Conservation (phyloP, 768 basidiomycete genomes). For the Collybiopsis luxurians region DNA sequence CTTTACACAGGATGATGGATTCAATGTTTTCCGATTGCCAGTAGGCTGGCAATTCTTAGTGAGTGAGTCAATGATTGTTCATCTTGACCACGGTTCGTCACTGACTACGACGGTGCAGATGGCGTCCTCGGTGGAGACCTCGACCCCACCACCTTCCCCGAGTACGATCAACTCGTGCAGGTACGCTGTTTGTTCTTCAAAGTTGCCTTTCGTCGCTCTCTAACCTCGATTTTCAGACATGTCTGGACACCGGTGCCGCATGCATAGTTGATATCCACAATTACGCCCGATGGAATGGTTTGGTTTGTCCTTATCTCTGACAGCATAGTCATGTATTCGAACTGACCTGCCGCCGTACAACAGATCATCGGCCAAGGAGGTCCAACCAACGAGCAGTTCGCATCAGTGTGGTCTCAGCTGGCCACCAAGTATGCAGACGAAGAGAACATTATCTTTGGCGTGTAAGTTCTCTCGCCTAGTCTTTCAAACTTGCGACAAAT, state of each 20-base stretch:
- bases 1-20: constrained; percentile 52
- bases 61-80: too few species aligned
- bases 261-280: constrained; percentile 62
- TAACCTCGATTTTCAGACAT: constrained; percentile 20
- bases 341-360: neutral
- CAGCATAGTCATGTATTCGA: neutral
- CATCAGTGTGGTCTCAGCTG: constrained; percentile 48
- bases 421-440: constrained; percentile 46
- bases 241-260: constrained; percentile 45
- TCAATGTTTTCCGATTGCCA: constrained; percentile 58
- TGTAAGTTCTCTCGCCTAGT: constrained; percentile 31
- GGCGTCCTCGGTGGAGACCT: constrained; percentile 36
- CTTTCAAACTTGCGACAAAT: neutral
- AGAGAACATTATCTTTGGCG: constrained; percentile 42
- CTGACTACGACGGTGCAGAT: constrained; percentile 17
- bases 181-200: constrained; percentile 17
- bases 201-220: neutral
- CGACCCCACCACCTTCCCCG: constrained; percentile 38
- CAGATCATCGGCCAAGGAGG: constrained; percentile 64
- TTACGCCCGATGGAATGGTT: constrained; percentile 54
- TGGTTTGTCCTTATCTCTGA: constrained; percentile 23
- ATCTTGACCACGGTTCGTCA: too few species aligned
- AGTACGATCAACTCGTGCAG: constrained; percentile 53
- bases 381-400: constrained; percentile 52
- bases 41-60: constrained; percentile 52